phyloP scores from a whole-genome alignment of 148 eudicot genomes.

The Cornus suecica region DNA sequence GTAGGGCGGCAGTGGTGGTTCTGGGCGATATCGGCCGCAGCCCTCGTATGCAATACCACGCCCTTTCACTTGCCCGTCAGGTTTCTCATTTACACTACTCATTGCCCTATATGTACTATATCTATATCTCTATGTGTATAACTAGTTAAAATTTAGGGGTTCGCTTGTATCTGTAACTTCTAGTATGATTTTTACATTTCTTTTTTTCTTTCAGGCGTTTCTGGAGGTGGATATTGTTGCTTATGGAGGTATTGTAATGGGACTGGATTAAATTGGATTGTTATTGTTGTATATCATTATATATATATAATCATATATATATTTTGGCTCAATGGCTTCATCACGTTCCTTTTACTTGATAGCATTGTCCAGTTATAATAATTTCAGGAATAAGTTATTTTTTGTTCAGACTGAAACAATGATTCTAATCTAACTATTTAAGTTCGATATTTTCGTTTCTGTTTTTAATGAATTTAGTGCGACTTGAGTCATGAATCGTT shows the following conservation, averaged over 20 bases:
- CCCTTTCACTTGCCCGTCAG: slow-evolving; percentile 93
- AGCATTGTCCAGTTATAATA: no score
- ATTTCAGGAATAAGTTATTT: background rate
- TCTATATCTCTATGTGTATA: background rate
- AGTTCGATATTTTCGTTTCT: background rate
- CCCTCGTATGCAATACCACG: slow-evolving; percentile 96
- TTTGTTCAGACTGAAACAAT: background rate
- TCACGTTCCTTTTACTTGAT: no score
- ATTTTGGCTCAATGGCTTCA: background rate
- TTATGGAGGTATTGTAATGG: slow-evolving; percentile 65
- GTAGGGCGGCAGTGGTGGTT: slow-evolving; percentile 81
- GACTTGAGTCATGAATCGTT: background rate
- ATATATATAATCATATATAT: no score
- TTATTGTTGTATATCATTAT: background rate
- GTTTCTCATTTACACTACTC: slow-evolving; percentile 11
- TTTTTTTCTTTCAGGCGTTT: slow-evolving; percentile 51
- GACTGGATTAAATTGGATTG: background rate
- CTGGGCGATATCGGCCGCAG: slow-evolving; percentile 97
- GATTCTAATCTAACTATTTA: background rate
- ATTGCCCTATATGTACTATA: background rate
- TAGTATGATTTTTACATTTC: background rate
- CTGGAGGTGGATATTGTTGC: slow-evolving; percentile 92
- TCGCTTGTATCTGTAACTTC: background rate
- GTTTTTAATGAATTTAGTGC: background rate
- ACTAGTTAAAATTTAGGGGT: background rate